Percentiles rank a stretch among this genome's conserved stretches.
Conservation (phyloP, 306 rosid genomes). For the Vicia villosa region DNA sequence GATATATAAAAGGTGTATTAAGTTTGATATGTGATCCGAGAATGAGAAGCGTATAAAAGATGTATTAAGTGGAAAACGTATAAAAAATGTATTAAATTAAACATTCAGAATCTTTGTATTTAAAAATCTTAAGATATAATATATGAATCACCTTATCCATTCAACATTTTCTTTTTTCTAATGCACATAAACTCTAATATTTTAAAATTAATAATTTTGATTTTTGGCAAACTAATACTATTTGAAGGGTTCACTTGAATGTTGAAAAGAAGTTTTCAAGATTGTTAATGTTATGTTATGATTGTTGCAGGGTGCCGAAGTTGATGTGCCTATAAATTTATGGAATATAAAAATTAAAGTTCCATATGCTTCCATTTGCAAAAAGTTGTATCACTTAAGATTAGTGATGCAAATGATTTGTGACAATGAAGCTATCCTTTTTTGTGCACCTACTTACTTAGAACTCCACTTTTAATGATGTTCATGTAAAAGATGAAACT, state of each 20-base stretch:
- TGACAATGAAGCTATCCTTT: constrained; percentile 15
- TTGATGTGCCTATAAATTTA: background rate
- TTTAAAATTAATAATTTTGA: background rate
- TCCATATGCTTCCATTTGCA: constrained; percentile 36
- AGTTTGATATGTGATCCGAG: too few species aligned
- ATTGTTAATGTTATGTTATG: background rate
- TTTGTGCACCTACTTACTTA: constrained; percentile 8
- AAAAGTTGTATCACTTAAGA: constrained; percentile 6
- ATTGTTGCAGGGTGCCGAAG: constrained; percentile 36
- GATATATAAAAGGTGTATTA: too few species aligned
- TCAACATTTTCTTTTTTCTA: too few species aligned
- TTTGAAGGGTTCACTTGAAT: background rate
- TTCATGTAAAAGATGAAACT: constrained; percentile 32
- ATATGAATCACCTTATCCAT: too few species aligned
- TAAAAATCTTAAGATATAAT: too few species aligned
- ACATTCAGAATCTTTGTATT: too few species aligned
- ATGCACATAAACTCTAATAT: background rate
- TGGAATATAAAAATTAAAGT: constrained; percentile 30
- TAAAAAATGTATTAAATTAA: too few species aligned
- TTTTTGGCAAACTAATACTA: background rate
- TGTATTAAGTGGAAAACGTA: too few species aligned
- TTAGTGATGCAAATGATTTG: constrained; percentile 35
- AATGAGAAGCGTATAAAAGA: too few species aligned
- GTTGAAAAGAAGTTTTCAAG: background rate
- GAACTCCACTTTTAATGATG: constrained; percentile 7